These are phyloP conservation scores for Amoeboaphelidium protococcarum DNA, from an alignment of 371 early-diverging fungal species.

Conservation along the genomic window DNA sequence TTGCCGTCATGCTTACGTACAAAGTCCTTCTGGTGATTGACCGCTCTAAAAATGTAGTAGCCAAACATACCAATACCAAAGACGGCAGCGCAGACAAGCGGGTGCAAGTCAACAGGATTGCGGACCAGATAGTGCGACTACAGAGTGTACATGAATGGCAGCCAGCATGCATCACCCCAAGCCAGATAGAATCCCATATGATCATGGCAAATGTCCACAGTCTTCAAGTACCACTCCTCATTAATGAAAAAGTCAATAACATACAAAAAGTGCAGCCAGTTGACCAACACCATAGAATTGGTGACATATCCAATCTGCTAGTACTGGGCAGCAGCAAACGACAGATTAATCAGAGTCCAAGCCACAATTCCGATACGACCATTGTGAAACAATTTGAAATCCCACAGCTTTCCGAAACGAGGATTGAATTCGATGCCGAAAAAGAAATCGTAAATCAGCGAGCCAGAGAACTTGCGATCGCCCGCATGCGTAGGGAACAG, in stretches of 20 bases:
- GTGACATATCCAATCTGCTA: conserved; percentile 33
- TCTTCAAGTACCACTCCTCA: conserved; percentile 59
- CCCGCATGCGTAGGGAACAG: conserved; percentile 42
- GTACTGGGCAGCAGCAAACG: conserved; percentile 41
- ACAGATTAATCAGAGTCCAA: conserved; percentile 45
- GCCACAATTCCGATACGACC: conserved; percentile 54
- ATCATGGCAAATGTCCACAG: conserved; percentile 44
- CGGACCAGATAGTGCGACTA: conserved; percentile 45
- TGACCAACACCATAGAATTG: conserved; percentile 44
- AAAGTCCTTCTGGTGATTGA: conserved; percentile 49
- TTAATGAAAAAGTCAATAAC: conserved; percentile 49
- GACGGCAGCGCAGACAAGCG: conserved; percentile 15
- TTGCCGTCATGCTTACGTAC: conserved; percentile 34
- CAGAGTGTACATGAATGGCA: conserved; percentile 53
- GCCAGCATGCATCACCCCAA: conserved; percentile 55
- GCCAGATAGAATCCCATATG: conserved; percentile 51
- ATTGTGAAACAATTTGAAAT: conserved; percentile 57
- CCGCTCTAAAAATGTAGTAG: conserved; percentile 49
- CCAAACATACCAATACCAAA: conserved; percentile 25
- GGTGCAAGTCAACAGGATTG: conserved; percentile 30
- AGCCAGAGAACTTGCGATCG: conserved; percentile 43
- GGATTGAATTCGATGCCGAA: conserved; percentile 61
- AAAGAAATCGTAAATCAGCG: conserved; percentile 25
- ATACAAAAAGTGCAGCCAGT: conserved; percentile 35
- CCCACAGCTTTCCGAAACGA: conserved; percentile 33